Conservation (phyloP, 1,284 basidiomycete genomes). For the Sanguinoderma infundibulare region DNA sequence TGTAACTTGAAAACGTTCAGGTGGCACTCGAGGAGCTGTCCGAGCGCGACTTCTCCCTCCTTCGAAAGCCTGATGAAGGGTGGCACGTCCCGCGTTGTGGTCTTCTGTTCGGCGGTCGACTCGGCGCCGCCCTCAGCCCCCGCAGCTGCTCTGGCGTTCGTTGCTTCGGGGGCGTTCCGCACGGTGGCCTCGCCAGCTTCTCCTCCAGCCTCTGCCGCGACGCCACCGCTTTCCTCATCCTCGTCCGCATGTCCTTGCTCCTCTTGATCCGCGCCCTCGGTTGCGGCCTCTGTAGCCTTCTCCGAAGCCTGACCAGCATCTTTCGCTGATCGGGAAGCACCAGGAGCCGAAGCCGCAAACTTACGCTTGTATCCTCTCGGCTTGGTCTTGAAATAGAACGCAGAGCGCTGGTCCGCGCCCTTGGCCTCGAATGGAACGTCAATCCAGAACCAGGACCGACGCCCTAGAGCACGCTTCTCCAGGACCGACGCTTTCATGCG, state of each 20-base stretch:
- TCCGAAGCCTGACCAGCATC: too few species aligned
- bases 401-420: background rate
- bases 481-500: background rate
- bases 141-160: background rate
- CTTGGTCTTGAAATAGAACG: background rate
- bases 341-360: background rate
- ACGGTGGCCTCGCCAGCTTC: background rate
- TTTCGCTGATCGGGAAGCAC: background rate
- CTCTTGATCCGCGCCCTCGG: too few species aligned
- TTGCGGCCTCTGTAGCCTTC: too few species aligned
- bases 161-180: background rate
- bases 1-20: background rate
- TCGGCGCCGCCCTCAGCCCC: background rate
- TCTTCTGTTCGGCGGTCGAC: background rate
- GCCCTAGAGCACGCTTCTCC: background rate
- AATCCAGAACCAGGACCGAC: background rate
- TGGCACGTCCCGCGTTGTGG: background rate
- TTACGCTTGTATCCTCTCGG: background rate
- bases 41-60: background rate
- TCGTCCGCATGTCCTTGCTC: too few species aligned
- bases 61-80: background rate
- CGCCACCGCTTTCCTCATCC: too few species aligned
- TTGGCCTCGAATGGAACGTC: background rate
- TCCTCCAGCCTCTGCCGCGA: background rate
- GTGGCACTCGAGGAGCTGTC: background rate